Evolutionary conservation across 805 yeast genomes (phyloP).

Genomic region (Cyberlindnera nakhonratchasimensis): DNA sequence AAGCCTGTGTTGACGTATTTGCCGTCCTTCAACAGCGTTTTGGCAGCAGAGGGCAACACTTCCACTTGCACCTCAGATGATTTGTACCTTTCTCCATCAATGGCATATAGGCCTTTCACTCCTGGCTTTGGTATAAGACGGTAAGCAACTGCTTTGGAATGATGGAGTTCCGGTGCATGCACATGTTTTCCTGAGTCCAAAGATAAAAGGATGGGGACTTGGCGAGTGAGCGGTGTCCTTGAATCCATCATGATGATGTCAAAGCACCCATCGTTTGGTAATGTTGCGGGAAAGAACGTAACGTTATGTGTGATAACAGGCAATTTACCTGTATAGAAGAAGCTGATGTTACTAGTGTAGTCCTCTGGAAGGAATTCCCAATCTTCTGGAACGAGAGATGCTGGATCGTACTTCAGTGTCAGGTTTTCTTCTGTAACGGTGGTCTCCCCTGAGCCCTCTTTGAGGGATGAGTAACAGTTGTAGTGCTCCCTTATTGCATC

Average conservation of each 20-base stretch:
- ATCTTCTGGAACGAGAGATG: slow-evolving; percentile 54
- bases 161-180: slow-evolving; percentile 59
- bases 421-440: slow-evolving; percentile 39
- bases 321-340: slow-evolving; percentile 89
- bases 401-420: slow-evolving; percentile 36
- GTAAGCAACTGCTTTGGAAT: slow-evolving; percentile 76
- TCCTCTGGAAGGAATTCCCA: slow-evolving; percentile 60
- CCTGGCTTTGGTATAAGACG: slow-evolving; percentile 60
- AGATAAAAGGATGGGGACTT: slow-evolving; percentile 55
- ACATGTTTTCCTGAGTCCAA: slow-evolving; percentile 78
- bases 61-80: slow-evolving; percentile 80
- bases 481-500: slow-evolving; percentile 48
- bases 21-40: slow-evolving; percentile 61
- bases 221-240: slow-evolving; percentile 50
- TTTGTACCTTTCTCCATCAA: slow-evolving; percentile 89
- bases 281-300: slow-evolving; percentile 88
- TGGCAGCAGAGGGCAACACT: slow-evolving; percentile 62
- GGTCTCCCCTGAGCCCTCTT: not conserved
- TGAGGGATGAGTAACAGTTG: slow-evolving; percentile 28
- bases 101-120: slow-evolving; percentile 51
- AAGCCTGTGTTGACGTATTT: slow-evolving; percentile 32
- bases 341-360: slow-evolving; percentile 49
- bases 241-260: slow-evolving; percentile 75
- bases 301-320: slow-evolving; percentile 80
- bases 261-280: slow-evolving; percentile 83